phyloP scores from a whole-genome alignment of 2,329 filamentous ascomycete genomes.

The Septoria linicola region DNA sequence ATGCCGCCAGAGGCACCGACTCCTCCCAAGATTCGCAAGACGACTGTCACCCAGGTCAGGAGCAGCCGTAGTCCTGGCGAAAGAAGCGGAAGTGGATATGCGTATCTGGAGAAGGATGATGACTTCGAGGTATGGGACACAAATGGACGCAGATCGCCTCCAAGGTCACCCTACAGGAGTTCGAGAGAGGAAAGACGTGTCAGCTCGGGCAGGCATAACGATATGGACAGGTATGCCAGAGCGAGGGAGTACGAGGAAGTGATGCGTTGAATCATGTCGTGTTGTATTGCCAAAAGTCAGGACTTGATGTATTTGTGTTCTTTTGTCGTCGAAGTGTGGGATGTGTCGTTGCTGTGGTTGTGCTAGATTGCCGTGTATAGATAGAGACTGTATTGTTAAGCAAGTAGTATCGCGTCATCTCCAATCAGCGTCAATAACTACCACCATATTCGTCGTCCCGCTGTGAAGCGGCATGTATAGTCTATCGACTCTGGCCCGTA shows the following conservation, averaged over 20 bases:
- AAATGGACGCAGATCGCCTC: slow-evolving; percentile 3
- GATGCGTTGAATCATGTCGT: slow-evolving; percentile 2
- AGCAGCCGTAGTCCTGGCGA: slow-evolving; percentile 9
- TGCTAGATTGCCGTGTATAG: background rate
- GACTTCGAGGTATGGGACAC: background rate
- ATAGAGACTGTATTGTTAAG: background rate
- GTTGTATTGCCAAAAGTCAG: too few species aligned
- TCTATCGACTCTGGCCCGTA: background rate
- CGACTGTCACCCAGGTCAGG: background rate
- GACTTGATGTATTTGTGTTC: too few species aligned
- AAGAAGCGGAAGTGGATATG: background rate
- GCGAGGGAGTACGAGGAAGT: slow-evolving; percentile 14
- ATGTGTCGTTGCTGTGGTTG: too few species aligned
- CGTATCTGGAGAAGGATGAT: slow-evolving; percentile 4
- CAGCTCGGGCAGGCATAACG: slow-evolving; percentile 13
- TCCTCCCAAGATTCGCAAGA: slow-evolving; percentile 10
- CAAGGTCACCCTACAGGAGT: slow-evolving; percentile 11
- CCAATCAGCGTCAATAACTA: background rate
- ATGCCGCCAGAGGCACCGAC: slow-evolving; percentile 9
- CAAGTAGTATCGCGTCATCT: background rate
- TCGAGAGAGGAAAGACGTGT: slow-evolving; percentile 11
- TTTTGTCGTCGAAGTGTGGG: too few species aligned
- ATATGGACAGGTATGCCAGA: slow-evolving; percentile 16
- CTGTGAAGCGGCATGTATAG: background rate
- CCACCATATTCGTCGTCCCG: too few species aligned